Conservation (phyloP, 345 rosid genomes). For the Brassica napus region Da-Ae NC_063445.1:48319001-48319500, state of each 20-base stretch:
- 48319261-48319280: constrained; percentile 27
- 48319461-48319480: background rate
- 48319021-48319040: constrained; percentile 47
- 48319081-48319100: constrained; percentile 48
- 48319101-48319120: constrained; percentile 29
- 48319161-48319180: background rate
- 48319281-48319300: constrained; percentile 30
- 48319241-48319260: constrained; percentile 14
- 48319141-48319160: background rate
- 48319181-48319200: background rate
- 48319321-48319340: constrained; percentile 29
- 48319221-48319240: background rate
- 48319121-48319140: constrained; percentile 32
- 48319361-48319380: constrained; percentile 2
- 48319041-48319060: constrained; percentile 53
- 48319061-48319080: constrained; percentile 51
- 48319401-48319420: constrained; percentile 16
- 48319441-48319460: background rate
- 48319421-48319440: constrained; percentile 20
- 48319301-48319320: constrained; percentile 30
- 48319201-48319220: constrained; percentile 15
- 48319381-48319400: constrained; percentile 11
- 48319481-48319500: background rate
- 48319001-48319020: constrained; percentile 41
- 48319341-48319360: constrained; percentile 27